Evolutionary conservation across 345 rosid genomes (phyloP).

Genomic region (Acer yangbiense): DNA sequence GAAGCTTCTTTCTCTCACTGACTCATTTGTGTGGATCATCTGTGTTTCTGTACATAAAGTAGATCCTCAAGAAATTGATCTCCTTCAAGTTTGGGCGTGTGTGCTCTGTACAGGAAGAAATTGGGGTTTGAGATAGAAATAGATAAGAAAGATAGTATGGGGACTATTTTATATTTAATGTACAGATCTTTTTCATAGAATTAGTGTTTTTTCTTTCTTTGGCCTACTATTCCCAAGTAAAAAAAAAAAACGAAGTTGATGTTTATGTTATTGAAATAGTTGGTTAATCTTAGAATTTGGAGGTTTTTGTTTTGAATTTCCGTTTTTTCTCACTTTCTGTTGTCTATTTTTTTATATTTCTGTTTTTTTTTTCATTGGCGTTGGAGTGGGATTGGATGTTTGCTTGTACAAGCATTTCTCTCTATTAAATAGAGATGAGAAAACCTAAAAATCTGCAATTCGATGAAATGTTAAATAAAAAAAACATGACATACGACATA

Average conservation of each 20-base stretch:
- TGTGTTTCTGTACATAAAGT: conserved; percentile 18
- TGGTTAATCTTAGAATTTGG: background rate
- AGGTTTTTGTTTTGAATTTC: background rate
- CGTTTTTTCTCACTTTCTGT: background rate
- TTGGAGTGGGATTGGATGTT: too few species aligned
- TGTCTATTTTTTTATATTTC: background rate
- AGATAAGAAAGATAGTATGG: conserved; percentile 9
- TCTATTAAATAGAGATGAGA: background rate
- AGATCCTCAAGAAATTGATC: conserved; percentile 17
- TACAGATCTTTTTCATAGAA: conserved; percentile 21
- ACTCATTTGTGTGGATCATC: conserved; percentile 14
- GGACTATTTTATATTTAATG: conserved; percentile 17
- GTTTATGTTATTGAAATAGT: conserved; percentile 6
- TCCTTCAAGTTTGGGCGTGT: conserved; percentile 12
- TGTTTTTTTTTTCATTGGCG: background rate
- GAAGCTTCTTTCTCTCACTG: conserved; percentile 29
- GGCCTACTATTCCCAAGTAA: background rate
- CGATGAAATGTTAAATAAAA: too few species aligned
- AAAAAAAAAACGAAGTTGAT: background rate
- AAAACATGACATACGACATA: too few species aligned
- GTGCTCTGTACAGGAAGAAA: conserved; percentile 26
- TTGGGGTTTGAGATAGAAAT: conserved; percentile 2
- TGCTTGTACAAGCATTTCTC: too few species aligned
- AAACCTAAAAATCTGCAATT: too few species aligned
- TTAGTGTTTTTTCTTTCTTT: background rate